A percentile compares a stretch with the other conserved stretches of the same genome.
These are phyloP conservation scores for Grosmannia clavigera DNA, from an alignment of 2,329 filamentous ascomycete genomes.

Conservation along the genomic window DNA sequence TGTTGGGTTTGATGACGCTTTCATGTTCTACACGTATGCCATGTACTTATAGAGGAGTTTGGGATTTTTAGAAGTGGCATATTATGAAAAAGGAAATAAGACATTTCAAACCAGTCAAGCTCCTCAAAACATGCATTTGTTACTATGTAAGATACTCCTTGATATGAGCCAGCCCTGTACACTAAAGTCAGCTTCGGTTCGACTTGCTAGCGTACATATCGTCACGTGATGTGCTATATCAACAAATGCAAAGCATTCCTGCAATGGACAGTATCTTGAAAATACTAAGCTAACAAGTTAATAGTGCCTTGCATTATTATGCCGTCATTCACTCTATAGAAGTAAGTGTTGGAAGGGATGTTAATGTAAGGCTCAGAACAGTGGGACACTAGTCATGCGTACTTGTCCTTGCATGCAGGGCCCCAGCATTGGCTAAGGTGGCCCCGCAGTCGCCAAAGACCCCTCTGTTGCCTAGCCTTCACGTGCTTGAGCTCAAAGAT, in stretches of 20 bases:
- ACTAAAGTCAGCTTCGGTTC: no score
- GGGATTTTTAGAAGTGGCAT: slow-evolving; percentile 2
- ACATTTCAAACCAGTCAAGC: neutral
- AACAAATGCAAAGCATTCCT: no score
- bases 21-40: neutral
- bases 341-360: no score
- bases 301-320: neutral
- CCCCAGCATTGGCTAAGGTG: neutral
- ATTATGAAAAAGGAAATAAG: neutral
- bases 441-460: neutral
- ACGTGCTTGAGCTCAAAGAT: neutral
- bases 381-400: neutral
- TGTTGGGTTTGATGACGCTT: neutral
- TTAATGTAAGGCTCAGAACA: neutral
- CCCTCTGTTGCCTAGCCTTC: neutral
- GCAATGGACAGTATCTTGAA: no score
- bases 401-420: neutral
- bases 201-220: no score
- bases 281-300: no score
- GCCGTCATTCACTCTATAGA: no score
- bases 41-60: slow-evolving; percentile 11
- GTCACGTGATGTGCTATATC: no score
- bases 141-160: no score
- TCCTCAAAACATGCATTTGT: neutral
- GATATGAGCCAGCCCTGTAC: no score